Evolutionary conservation across 2,329 filamentous ascomycete genomes (phyloP), one percentile per base, ranked within the genome.

Genomic region (Alternaria arborescens): DNA sequence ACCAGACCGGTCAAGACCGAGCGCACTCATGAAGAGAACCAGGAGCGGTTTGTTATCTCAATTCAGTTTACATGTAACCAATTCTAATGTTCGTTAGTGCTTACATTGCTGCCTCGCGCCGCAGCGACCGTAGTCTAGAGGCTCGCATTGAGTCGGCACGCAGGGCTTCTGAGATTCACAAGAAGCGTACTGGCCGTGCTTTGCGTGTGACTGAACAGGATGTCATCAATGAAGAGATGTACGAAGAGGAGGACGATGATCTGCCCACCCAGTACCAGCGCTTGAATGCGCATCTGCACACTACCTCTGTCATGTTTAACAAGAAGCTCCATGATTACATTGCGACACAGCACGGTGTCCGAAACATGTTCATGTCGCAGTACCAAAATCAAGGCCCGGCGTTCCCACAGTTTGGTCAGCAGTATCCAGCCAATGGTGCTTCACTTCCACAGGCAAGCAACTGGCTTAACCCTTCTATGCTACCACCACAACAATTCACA

Each of bases 201-300:
- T 85, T 97, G 61, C 89, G 89, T 68, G 91, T 97, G 59, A 93
- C 90, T 26, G 91, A 94, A 77, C 87, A 95, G 72, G 93, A 95
- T 79, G 93, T 97, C 12, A 83, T 91, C 68, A 93, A 92, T 64
- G 94, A 97, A 77, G 93, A 96, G 77, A 97, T 97, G 92, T 97
- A 97, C 75, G 93, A 97, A 73, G 94, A 97, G 78, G 92, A 97
- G 73, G 93, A 97, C 54, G 92, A 97, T 68, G 91, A 94, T 58
- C 76, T 92, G 24, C 88, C 90, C 1, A 84, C 87, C 61, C 87
- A 88, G 55, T 91, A 89, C 72, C 84, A 88, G 59, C 82, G 87
- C 14, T 80, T 92, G 32, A 87, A 87, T 14, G 83, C 87, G 3
- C 85, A 89, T 68, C 80, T 91, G 60, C 84, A 88, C 66, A 89